Percentiles rank a stretch among this genome's conserved stretches.
phyloP scores from a whole-genome alignment of 2,329 filamentous ascomycete genomes.

The Myriangium duriaei region DNA sequence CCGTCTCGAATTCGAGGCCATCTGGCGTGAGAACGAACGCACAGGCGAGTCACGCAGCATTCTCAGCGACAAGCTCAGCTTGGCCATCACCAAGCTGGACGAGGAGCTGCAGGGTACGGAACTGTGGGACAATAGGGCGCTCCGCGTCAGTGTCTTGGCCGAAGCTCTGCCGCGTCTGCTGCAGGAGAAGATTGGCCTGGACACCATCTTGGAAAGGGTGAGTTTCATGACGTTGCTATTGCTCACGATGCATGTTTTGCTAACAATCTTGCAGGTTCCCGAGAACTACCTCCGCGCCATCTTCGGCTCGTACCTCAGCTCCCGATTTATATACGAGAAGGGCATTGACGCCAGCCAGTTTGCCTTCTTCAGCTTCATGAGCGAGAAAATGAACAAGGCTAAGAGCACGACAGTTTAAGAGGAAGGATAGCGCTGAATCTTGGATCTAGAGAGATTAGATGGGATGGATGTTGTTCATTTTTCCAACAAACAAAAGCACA shows the following conservation, averaged over 20 bases:
- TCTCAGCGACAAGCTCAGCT: conserved; percentile 51
- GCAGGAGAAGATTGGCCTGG: conserved; percentile 78
- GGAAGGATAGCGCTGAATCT: no score
- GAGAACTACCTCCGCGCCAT: conserved; percentile 87
- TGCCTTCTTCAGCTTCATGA: conserved; percentile 88
- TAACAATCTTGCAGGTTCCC: conserved; percentile 48
- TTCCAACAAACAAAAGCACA: no score
- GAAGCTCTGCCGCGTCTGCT: conserved; percentile 80
- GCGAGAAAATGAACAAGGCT: conserved; percentile 33
- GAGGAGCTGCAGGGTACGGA: conserved; percentile 91
- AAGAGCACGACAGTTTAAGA: conserved; percentile 6
- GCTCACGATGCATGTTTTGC: no score
- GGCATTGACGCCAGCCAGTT: conserved; percentile 90
- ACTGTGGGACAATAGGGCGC: conserved; percentile 71
- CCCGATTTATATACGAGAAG: conserved; percentile 91
- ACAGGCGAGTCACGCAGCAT: conserved; percentile 70
- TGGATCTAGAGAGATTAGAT: no score
- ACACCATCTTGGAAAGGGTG: conserved; percentile 71
- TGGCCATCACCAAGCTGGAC: conserved; percentile 50
- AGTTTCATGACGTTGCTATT: no score
- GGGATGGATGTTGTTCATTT: no score
- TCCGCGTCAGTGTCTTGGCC: conserved; percentile 63
- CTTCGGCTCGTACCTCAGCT: conserved; percentile 90
- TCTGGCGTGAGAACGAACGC: conserved; percentile 85
- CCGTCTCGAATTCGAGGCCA: conserved; percentile 87